Base-by-base conservation (phyloP, 176 grass and related monocot species). In the Paspalum notatum region DNA sequence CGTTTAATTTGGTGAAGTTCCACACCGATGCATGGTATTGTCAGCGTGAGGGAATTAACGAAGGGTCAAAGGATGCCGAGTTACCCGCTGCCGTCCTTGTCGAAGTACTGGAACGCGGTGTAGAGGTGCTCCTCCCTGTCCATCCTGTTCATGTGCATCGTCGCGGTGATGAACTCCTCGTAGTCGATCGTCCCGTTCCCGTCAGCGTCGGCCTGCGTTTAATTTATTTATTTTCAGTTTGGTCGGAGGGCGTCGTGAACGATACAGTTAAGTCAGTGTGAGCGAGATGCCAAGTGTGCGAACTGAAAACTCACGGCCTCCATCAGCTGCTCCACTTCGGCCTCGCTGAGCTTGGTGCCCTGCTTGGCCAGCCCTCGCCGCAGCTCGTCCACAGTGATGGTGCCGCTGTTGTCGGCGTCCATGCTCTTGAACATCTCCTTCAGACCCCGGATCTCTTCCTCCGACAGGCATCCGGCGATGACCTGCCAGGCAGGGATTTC, bases 401-500 rank as follows among this genome's bases (percentile, higher is more conserved):
- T 96, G 52, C 93, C 90, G 62, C 70, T 96, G 83, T 92, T 96
- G 74, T 96, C 93, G 8, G 87, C 62, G 75, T 96, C 93, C 82
- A 96, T 96, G 85, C 84, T 82, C 75, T 86, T 90, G 86, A 96
- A 92, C 93, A 96, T 92, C 82, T 96, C 87, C 82, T 96, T 96
- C 21, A 96, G 88, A 16, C 90, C 93, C 40, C 75, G 82, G 74
- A 96, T 96, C 85, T 96, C 93, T 75, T 96, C 93, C 85, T 96
- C 90, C 12, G 93, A 92, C 48, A 92, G 81, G 60, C 93, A 96
- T 25, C 90, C 93, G 8, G 93, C 85, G 1, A 96, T 96, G 64
- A 96, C 90, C 93, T 95, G 54, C 14, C 41, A 72, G 2, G 8
- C 20, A 71, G 39, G 49, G 14, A 70, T 52, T 62, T 4, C 8